Percentiles rank a stretch among this genome's conserved stretches.
phyloP scores from a whole-genome alignment of 129 eudicot genomes.

The Kitagawia praeruptora region DNA sequence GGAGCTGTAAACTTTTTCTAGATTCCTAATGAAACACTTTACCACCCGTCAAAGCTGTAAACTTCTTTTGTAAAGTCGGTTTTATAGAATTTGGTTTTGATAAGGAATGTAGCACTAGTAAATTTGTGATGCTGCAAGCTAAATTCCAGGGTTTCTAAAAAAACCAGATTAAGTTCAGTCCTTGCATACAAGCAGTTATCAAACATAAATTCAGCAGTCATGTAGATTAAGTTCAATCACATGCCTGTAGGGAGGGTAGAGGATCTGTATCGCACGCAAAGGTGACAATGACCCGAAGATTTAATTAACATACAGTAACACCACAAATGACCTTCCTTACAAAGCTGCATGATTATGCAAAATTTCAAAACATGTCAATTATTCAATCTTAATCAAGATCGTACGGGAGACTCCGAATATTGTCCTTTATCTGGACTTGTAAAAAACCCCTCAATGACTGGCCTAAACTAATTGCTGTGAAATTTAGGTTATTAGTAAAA shows the following conservation, averaged over 20 bases:
- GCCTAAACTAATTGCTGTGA: not conserved
- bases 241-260: not conserved
- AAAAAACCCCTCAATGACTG: too few species aligned
- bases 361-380: not conserved
- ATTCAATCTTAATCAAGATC: not conserved
- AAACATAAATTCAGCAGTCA: not conserved
- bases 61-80: not conserved
- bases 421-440: too few species aligned
- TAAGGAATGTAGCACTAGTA: not conserved
- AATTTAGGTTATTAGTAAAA: not conserved
- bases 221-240: not conserved
- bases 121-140: not conserved
- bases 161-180: not conserved
- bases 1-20: not conserved
- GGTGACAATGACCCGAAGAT: not conserved
- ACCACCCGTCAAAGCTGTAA: not conserved
- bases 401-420: not conserved
- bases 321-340: not conserved
- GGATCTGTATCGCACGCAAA: not conserved
- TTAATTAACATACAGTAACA: not conserved
- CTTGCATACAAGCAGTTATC: not conserved
- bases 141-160: not conserved
- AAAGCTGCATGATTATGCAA: not conserved
- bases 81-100: not conserved
- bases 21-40: not conserved